phyloP scores from a whole-genome alignment of 768 basidiomycete species.

The Sarcomyxa edulis region DNA sequence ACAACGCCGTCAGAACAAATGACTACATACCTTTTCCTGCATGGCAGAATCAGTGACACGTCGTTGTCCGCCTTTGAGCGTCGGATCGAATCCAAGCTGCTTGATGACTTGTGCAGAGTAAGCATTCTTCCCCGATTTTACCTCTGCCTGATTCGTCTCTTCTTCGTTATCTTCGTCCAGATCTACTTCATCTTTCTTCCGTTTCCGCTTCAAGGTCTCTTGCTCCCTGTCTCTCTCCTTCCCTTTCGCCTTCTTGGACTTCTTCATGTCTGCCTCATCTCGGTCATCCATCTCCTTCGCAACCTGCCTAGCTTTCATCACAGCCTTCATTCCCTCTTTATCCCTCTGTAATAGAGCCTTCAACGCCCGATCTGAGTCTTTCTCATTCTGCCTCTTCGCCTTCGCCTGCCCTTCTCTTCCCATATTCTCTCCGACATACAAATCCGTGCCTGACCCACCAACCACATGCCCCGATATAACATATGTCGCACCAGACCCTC shows the following conservation, averaged over 20 bases:
- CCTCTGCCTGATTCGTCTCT: conserved; percentile 4
- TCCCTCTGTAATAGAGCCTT: conserved; percentile 58
- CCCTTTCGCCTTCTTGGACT: conserved; percentile 11
- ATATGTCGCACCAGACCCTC: conserved; percentile 55
- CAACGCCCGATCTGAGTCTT: conserved; percentile 58
- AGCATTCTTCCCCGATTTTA: conserved; percentile 31
- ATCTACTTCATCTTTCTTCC: conserved; percentile 4
- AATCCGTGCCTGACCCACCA: conserved; percentile 30
- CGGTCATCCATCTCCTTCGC: conserved; percentile 15
- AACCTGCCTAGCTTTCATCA: conserved; percentile 54
- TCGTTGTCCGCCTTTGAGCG: conserved; percentile 44
- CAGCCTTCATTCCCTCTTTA: conserved; percentile 61
- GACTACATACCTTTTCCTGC: conserved; percentile 51
- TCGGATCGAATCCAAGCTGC: conserved; percentile 77
- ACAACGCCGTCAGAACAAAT: not conserved
- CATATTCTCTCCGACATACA: conserved; percentile 64
- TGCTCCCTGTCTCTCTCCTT: conserved; percentile 15
- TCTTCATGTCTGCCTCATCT: conserved; percentile 8
- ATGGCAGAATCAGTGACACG: conserved; percentile 32
- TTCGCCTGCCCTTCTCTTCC: conserved; percentile 79
- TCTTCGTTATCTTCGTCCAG: conserved; percentile 6
- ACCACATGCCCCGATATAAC: conserved; percentile 78
- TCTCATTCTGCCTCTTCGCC: conserved; percentile 57
- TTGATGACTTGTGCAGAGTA: conserved; percentile 68
- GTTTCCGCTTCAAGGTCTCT: conserved; percentile 10